Evolutionary conservation across 768 basidiomycete species (phyloP).

Genomic region (Russula sp.): DNA sequence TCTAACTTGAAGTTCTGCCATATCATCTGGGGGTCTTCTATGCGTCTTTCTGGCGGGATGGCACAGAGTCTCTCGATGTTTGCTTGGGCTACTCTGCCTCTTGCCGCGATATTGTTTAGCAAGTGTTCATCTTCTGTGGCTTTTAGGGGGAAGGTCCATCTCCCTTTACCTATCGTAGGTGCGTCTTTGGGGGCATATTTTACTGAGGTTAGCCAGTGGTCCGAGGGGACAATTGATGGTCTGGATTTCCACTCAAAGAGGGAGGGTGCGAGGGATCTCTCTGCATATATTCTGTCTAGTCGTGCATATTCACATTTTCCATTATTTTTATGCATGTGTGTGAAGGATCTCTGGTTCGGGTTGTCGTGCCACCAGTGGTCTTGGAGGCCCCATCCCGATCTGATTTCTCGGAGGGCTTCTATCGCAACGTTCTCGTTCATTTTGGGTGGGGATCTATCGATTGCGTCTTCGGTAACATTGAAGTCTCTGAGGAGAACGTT

Average conservation of each 20-base stretch:
- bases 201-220: background rate
- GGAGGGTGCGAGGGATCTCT: too few species aligned
- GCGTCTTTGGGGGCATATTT: background rate
- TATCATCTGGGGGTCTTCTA: too few species aligned
- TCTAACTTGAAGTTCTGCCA: too few species aligned
- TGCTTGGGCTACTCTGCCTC: too few species aligned
- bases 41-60: too few species aligned
- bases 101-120: too few species aligned
- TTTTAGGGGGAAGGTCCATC: background rate
- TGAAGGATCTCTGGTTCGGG: background rate
- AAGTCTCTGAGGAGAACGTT: slow-evolving; percentile 2
- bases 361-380: background rate
- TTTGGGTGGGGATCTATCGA: background rate
- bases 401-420: background rate
- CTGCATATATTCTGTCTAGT: slow-evolving; percentile 3
- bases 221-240: background rate
- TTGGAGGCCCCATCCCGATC: background rate
- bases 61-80: too few species aligned
- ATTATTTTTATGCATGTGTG: background rate
- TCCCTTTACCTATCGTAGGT: background rate
- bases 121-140: too few species aligned
- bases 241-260: background rate
- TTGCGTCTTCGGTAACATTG: background rate
- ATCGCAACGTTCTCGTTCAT: background rate
- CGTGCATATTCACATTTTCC: background rate